Evolutionary conservation across 2,329 filamentous ascomycete species (phyloP).

Genomic region (Aplosporella prunicola): DNA sequence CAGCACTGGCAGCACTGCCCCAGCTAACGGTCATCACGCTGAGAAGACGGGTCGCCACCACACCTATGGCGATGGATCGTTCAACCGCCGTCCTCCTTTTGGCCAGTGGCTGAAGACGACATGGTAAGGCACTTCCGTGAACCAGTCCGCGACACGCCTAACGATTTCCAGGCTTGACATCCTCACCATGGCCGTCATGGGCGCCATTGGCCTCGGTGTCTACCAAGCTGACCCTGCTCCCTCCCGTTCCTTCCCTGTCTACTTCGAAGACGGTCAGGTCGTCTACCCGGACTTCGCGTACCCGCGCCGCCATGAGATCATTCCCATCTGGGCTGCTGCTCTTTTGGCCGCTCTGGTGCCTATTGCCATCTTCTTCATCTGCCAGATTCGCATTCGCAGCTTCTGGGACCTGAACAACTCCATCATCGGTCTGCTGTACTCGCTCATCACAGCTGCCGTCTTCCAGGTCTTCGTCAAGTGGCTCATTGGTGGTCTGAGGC

Average conservation of each 20-base stretch:
- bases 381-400: slow-evolving; percentile 53
- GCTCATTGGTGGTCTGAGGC: slow-evolving; percentile 59
- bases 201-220: slow-evolving; percentile 58
- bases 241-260: slow-evolving; percentile 59
- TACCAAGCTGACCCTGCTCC: slow-evolving; percentile 58
- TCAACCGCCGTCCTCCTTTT: slow-evolving; percentile 43
- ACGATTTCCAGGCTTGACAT: slow-evolving; percentile 43
- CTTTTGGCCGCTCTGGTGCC: slow-evolving; percentile 56
- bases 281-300: slow-evolving; percentile 65
- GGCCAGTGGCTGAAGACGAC: slow-evolving; percentile 62
- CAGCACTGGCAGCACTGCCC: slow-evolving; percentile 15
- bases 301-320: slow-evolving; percentile 54
- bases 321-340: slow-evolving; percentile 63
- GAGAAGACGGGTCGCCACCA: slow-evolving; percentile 23
- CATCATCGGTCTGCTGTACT: slow-evolving; percentile 58
- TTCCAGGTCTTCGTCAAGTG: slow-evolving; percentile 71
- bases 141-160: neutral
- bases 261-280: slow-evolving; percentile 56
- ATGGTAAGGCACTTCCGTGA: slow-evolving; percentile 27
- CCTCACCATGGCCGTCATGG: slow-evolving; percentile 56
- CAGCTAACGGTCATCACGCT: slow-evolving; percentile 14
- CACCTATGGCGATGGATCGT: neutral
- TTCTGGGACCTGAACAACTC: slow-evolving; percentile 56
- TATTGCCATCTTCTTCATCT: slow-evolving; percentile 53
- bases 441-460: slow-evolving; percentile 59